Base-by-base conservation (phyloP, 768 basidiomycete genomes). In the Tephrocybe rancida region DNA sequence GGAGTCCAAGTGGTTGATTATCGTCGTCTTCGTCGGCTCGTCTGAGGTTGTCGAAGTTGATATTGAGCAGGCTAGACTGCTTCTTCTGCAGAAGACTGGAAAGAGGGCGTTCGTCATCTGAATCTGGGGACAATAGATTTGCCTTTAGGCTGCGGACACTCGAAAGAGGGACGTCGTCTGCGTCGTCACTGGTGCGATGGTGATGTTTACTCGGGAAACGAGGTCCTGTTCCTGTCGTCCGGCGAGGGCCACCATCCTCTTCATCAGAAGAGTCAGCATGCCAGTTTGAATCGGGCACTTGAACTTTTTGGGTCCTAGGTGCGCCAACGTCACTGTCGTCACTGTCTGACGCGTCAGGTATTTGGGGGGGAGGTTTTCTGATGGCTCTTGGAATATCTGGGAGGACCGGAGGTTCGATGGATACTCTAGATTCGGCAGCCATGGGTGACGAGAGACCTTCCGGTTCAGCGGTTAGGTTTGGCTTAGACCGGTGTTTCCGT, bases 91-190 rank as follows among this genome's bases (percentile, higher is more conserved):
- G 65, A 11, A 92, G 68, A 39, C 73, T 75, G 3, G 86, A 84
- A 27, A 94, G 70, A 4, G 92, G 92, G 54, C 79, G 75, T 59
- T 90, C 89, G 59, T 90, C 88, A 56, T 90, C 88, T 1, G 86
- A 86, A 54, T 84, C 83, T 6, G 56, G 56, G 30, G 61, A 52
- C 16, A 62, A 60, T 54, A 54, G 62, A 42, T 62, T 65, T 30
- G 70, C 73, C 43, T 84, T 80, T 54, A 78, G 77, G 19, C 81
- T 80, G 50, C n/a, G n/a, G n/a, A n/a, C n/a, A n/a, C 75, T 73
- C 22, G 84, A 82, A 8, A 94, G 75, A 2, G 92, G 92, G 38
- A 92, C 59, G 70, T 94, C 91, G 58, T 93, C 91, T 48, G 91
- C 91, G 56, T 88, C 89, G 56, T 85, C 83, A 18, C 44, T 32